Base-by-base conservation (phyloP, 495 filamentous ascomycete species). In the Aspergillus steynii region DNA sequence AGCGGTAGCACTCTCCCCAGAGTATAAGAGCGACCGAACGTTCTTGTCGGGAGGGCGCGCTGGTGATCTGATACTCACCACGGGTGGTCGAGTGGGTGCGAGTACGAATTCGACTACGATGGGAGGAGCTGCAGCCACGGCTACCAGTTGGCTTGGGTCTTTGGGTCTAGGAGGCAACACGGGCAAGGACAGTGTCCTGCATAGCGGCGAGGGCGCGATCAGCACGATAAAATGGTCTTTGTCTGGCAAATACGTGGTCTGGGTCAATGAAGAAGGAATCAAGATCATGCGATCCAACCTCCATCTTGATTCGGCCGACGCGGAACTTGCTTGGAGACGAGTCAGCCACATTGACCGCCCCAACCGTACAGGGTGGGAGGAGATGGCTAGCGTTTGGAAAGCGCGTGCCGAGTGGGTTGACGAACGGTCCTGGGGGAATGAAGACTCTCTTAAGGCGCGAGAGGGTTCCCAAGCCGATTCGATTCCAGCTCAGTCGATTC, bases 241-340 rank as follows among this genome's bases (percentile, higher is more conserved):
- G 57, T 92, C 92, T 1, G 94, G 95, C 1, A 90, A 89, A 77
- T 97, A 90, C 70, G 90, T 98, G 2, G 89, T 85, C 0, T 99
- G 95, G 95, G 81, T 95, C 27, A 98, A 97, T 66, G 95, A 99
- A 73, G 88, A 94, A 65, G 95, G 95, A 1, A 93, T 97, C 68
- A 97, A 96, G 72, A 92, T 99, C 53, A 98, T 99, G 95, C 84
- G 95, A 50, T 91, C 90, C 4, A 93, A 93, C 68, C 72, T 97
- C 28, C 84, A 92, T 58, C 81, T 97, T 4, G 91, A 95, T 15
- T 86, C 80, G 42, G 83, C 83, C 5, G 90, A 96, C 61, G 73
- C 81, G 2, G 94, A 96, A 15, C 85, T 88, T 63, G 90, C 93
- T 26, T 99, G 95, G 95, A 97, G 95, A 71, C 85, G 95, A n/a